Percentiles rank a stretch among this genome's conserved stretches.
phyloP scores from a whole-genome alignment of 495 filamentous ascomycete genomes.

The Penicillium maclennaniae region DNA sequence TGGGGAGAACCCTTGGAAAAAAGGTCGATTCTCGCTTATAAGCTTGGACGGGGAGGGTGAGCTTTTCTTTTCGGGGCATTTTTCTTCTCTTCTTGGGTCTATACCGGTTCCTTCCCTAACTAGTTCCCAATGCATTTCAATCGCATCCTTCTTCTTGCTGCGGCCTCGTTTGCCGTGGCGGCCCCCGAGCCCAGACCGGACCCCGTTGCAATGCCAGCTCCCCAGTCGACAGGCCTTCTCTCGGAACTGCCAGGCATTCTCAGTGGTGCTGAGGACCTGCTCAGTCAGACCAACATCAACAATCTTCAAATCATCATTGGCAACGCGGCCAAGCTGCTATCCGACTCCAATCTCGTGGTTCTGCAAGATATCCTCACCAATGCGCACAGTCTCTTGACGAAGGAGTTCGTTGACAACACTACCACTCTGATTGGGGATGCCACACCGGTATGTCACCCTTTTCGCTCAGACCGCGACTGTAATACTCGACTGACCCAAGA shows the following conservation, averaged over 20 bases:
- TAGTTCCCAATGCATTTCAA: conserved; percentile 26
- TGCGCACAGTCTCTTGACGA: conserved; percentile 30
- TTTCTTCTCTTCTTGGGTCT: not conserved
- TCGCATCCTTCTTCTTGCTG: conserved; percentile 26
- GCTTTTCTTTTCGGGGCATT: not conserved
- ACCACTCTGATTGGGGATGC: conserved; percentile 48
- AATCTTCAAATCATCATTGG: conserved; percentile 42
- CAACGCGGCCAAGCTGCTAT: conserved; percentile 31
- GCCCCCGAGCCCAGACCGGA: conserved; percentile 32
- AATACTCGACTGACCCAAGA: not conserved
- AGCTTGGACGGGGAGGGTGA: not conserved
- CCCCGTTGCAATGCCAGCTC: conserved; percentile 25
- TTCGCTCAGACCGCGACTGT: not conserved
- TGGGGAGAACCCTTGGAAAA: not conserved
- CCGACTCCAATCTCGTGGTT: conserved; percentile 27
- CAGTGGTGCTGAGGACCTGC: conserved; percentile 26
- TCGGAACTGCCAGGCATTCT: conserved; percentile 24
- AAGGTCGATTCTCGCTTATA: conserved; percentile 4
- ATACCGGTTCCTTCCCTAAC: not conserved
- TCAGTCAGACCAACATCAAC: conserved; percentile 36
- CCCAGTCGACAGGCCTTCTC: conserved; percentile 21
- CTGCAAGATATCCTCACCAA: conserved; percentile 32
- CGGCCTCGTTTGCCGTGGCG: conserved; percentile 32
- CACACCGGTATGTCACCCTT: conserved; percentile 44
- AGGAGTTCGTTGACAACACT: conserved; percentile 42